Percentiles rank a stretch among this genome's conserved stretches.
Evolutionary conservation across 768 basidiomycete species (phyloP).

Genomic region (Podaxis sp.): DNA sequence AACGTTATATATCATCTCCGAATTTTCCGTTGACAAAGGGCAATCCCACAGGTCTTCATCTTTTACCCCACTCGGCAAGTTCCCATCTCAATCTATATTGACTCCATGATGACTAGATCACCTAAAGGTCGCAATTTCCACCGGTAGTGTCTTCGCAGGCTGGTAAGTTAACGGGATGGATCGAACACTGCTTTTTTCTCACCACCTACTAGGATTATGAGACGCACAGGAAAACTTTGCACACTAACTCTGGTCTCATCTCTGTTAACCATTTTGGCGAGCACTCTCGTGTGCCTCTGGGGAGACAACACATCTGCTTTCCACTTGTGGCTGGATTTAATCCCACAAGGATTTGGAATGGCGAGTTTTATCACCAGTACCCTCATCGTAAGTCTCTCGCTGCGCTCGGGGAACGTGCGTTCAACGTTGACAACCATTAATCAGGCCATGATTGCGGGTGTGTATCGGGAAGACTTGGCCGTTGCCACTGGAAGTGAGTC

Average conservation of each 20-base stretch:
- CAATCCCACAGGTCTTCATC: slow-evolving; percentile 59
- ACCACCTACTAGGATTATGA: slow-evolving; percentile 62
- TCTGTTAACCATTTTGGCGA: slow-evolving; percentile 55
- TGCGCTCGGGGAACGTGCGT: slow-evolving; percentile 10
- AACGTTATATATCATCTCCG: slow-evolving; percentile 9
- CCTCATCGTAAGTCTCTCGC: slow-evolving; percentile 56
- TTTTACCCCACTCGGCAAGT: slow-evolving; percentile 86
- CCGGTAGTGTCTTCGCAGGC: slow-evolving; percentile 85
- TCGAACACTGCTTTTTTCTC: slow-evolving; percentile 7
- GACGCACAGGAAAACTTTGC: slow-evolving; percentile 82
- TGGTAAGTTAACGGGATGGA: slow-evolving; percentile 44
- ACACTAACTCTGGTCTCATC: slow-evolving; percentile 64
- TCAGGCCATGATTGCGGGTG: slow-evolving; percentile 84
- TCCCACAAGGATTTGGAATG: slow-evolving; percentile 83
- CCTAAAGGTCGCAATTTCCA: slow-evolving; percentile 68
- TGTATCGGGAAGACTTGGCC: slow-evolving; percentile 77
- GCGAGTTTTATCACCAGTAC: slow-evolving; percentile 83
- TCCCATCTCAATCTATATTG: slow-evolving; percentile 8
- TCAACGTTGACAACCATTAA: slow-evolving; percentile 12
- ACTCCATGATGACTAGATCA: slow-evolving; percentile 17
- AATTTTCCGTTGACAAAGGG: slow-evolving; percentile 12
- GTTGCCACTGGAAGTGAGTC: slow-evolving; percentile 82
- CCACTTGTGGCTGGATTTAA: slow-evolving; percentile 74
- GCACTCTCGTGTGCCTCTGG: slow-evolving; percentile 63
- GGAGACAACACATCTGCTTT: slow-evolving; percentile 50